Conservation (phyloP, 2,329 filamentous ascomycete species). For the Aureobasidium sp. region DNA sequence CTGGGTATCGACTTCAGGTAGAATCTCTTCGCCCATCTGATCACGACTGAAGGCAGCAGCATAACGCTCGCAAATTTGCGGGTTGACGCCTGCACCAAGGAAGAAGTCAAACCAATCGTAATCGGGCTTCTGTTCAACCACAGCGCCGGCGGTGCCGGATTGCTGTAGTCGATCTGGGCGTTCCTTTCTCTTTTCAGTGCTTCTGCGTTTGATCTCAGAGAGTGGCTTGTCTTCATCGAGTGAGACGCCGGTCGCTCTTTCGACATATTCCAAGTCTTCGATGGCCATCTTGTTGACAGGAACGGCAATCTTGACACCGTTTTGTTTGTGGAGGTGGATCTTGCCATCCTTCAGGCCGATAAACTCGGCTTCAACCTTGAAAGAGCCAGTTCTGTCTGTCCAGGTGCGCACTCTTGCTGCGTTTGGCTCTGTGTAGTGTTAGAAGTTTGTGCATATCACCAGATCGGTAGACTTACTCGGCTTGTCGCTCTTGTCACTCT, state of each 20-base stretch:
- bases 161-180: constrained; percentile 21
- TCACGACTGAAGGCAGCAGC: constrained; percentile 82
- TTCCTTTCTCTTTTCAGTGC: constrained; percentile 45
- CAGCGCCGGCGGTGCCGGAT: constrained; percentile 47
- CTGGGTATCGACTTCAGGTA: constrained; percentile 80
- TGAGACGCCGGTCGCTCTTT: constrained; percentile 77
- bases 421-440: constrained; percentile 62
- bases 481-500: constrained; percentile 61
- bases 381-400: constrained; percentile 92
- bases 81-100: constrained; percentile 81
- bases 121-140: constrained; percentile 61
- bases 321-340: constrained; percentile 95
- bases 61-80: constrained; percentile 90
- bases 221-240: constrained; percentile 88
- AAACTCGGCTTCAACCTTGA: constrained; percentile 96
- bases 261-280: constrained; percentile 91
- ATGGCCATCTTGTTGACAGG: constrained; percentile 93
- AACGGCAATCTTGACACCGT: constrained; percentile 97
- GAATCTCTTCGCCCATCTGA: constrained; percentile 89
- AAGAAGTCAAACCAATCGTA: constrained; percentile 99
- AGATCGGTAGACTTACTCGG: constrained; percentile 55
- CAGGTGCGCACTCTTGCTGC: constrained; percentile 76
- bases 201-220: constrained; percentile 64
- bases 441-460: background rate
- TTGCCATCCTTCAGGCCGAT: constrained; percentile 91